Base-by-base conservation (phyloP, 768 basidiomycete species). In the Tulasnella sp. region DNA sequence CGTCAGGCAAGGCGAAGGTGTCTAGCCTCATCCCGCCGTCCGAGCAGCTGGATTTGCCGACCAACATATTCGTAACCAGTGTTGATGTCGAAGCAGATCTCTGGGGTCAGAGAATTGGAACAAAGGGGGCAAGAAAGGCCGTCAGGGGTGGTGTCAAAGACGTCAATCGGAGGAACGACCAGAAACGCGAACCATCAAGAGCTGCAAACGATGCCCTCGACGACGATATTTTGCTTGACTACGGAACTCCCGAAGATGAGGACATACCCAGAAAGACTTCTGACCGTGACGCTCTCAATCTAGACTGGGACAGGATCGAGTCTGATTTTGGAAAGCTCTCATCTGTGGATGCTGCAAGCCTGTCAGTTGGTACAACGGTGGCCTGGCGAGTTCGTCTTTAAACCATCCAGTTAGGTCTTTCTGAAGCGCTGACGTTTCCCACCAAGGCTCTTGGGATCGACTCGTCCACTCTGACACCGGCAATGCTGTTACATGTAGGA, bases 81-180 rank as follows among this genome's bases (percentile, higher is more conserved):
- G 79, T 81, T 8, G 73, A 81, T 34, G 81, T 81, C 25, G 80
- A 81, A 49, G 77, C 34, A 3, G 70, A 74, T 29, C 67, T 52
- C 0, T 81, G 80, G 79, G 74, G 71, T 17, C 52, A 22, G 19
- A 67, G 64, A 40, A 38, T 64, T 52, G 73, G 39, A 74, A n/a
- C 45, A 40, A 45, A 52, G 12, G 31, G 38, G 42, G 31, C 73
- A 14, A 74, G 67, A 37, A 37, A n/a, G 11, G 22, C 31, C 37
- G 34, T 52, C 19, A 19, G 29, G 11, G 37, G 37, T 31, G 29
- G 19, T 9, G 52, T 3, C 3, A 58, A 49, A 3, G 38, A 0
- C 37, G 8, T 15, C 42, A 71, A 17, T 31, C 4, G 22, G 25
- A 42, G 70, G 31, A 39, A 14, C 42, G 12, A 29, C 8, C 22